Evolutionary conservation across 2,329 filamentous ascomycete species (phyloP).

Genomic region (Colletotrichum kahawae): DNA sequence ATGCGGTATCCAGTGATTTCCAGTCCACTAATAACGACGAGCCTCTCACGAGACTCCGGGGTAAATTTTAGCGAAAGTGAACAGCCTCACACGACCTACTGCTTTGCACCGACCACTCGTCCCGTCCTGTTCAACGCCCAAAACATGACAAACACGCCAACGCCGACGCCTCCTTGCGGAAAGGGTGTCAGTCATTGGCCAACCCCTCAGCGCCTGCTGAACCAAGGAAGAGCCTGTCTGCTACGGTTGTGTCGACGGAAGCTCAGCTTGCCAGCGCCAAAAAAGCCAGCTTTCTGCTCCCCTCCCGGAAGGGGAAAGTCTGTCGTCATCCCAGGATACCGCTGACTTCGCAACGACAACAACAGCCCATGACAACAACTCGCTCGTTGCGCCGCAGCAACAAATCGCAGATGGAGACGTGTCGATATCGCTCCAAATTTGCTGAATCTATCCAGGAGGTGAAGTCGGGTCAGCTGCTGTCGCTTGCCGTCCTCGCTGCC

Average conservation of each 20-base stretch:
- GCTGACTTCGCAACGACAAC: constrained; percentile 12
- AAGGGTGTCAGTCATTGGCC: constrained; percentile 7
- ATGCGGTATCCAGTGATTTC: background rate
- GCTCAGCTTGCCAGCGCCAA: constrained; percentile 2
- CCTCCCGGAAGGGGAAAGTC: constrained; percentile 19
- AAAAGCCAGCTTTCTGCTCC: constrained; percentile 13
- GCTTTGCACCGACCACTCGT: background rate
- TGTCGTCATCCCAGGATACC: constrained; percentile 22
- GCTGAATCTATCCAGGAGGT: background rate
- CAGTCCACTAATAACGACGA: background rate
- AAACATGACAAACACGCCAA: constrained; percentile 9
- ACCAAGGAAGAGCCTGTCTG: constrained; percentile 14
- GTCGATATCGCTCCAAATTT: background rate
- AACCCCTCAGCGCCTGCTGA: background rate
- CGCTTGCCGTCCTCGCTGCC: background rate
- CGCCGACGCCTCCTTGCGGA: background rate
- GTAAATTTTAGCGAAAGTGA: background rate
- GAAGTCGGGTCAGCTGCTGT: background rate
- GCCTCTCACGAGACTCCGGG: background rate
- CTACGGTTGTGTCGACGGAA: background rate
- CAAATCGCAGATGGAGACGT: background rate
- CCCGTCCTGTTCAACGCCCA: background rate
- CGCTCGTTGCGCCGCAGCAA: constrained; percentile 1
- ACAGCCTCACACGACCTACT: background rate
- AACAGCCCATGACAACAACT: background rate